Evolutionary conservation across 257 asterid species (phyloP).

Genomic region (Nicotiana obtusifolia): DNA sequence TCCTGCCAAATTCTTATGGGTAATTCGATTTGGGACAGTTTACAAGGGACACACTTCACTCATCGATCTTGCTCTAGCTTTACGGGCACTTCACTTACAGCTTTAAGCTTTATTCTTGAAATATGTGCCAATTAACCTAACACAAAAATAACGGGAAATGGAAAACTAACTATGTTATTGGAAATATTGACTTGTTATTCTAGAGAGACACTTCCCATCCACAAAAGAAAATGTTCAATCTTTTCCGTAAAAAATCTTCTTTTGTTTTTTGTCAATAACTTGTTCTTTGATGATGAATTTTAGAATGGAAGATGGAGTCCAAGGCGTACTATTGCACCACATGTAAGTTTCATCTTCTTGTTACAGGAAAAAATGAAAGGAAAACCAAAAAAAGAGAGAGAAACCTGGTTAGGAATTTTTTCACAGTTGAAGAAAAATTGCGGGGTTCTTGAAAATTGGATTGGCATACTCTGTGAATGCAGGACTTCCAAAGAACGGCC

Average conservation of each 20-base stretch:
- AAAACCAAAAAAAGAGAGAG: not conserved
- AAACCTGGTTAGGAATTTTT: not conserved
- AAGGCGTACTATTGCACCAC: constrained; percentile 90
- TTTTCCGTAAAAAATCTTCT: constrained; percentile 2
- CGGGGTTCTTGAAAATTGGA: not conserved
- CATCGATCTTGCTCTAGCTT: not conserved
- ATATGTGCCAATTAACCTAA: not conserved
- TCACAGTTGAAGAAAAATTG: not conserved
- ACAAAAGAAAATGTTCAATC: not conserved
- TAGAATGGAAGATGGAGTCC: constrained; percentile 59
- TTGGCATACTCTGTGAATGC: constrained; percentile 20
- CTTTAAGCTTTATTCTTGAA: not conserved
- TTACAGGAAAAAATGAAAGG: not conserved
- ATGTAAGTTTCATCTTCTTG: constrained; percentile 42
- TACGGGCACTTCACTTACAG: not conserved
- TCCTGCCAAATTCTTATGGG: not conserved
- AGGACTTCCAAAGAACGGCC: constrained; percentile 79
- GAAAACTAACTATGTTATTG: constrained; percentile 1
- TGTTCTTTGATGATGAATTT: constrained; percentile 15
- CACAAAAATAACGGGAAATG: not conserved
- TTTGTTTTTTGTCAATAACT: constrained; percentile 3
- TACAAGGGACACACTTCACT: not conserved
- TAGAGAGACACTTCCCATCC: not conserved
- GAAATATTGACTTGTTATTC: not conserved
- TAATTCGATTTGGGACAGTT: not conserved